A percentile compares a stretch with the other conserved stretches of the same genome.
These are phyloP conservation scores for Malus sylvestris DNA, from an alignment of 306 rosid species.

Conservation along the genomic window DNA sequence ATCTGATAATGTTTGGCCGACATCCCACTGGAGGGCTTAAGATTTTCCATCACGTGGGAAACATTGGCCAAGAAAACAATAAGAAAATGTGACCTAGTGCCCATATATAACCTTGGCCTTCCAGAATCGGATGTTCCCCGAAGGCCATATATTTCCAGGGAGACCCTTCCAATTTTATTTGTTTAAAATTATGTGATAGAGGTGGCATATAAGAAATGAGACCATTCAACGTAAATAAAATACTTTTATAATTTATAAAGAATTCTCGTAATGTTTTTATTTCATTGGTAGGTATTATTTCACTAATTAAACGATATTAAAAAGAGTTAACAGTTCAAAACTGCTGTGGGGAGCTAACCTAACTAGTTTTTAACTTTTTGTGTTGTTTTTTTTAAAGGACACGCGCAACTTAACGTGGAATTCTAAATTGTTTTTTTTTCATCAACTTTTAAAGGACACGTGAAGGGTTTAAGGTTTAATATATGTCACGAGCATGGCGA, in stretches of 20 bases:
- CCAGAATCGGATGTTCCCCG: not conserved
- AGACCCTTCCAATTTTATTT: not conserved
- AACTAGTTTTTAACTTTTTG: not conserved
- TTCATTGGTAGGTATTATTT: not conserved
- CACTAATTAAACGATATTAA: not conserved
- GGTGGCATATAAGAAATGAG: not conserved
- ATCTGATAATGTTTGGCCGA: slow-evolving; percentile 34
- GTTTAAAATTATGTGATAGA: not conserved
- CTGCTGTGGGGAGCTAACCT: not conserved
- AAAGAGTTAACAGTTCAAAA: not conserved
- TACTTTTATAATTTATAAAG: not conserved
- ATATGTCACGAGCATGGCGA: too few relatives aligned
- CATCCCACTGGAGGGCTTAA: not conserved
- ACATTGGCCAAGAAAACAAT: slow-evolving; percentile 15
- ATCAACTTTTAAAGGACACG: too few relatives aligned
- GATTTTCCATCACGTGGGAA: slow-evolving; percentile 35
- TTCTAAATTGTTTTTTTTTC: too few relatives aligned
- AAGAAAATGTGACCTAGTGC: not conserved
- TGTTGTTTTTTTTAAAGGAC: too few relatives aligned
- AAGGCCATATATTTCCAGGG: not conserved
- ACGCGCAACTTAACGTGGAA: too few relatives aligned
- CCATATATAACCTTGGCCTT: not conserved
- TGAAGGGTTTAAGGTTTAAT: too few relatives aligned
- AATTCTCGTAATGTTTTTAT: not conserved
- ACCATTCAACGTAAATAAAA: not conserved